Evolutionary conservation across 345 rosid genomes (phyloP).

Genomic region (Arabis alpina): DNA sequence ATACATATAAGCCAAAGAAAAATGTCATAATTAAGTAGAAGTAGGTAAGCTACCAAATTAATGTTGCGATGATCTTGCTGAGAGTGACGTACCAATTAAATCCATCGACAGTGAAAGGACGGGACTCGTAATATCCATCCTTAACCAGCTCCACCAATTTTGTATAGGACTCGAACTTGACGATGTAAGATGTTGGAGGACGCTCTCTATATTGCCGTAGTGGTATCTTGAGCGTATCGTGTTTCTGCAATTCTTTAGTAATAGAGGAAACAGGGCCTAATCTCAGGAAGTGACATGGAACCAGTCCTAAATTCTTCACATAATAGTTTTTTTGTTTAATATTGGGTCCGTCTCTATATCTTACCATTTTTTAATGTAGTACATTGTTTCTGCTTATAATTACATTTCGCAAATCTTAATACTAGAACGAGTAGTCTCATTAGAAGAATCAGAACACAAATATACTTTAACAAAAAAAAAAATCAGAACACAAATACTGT

Average conservation of each 20-base stretch:
- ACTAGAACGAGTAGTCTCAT: too few species aligned
- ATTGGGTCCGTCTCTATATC: too few species aligned
- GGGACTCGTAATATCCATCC: conserved; percentile 20
- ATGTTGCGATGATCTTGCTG: background rate
- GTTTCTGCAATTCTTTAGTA: background rate
- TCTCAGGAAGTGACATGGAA: too few species aligned
- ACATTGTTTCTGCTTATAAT: too few species aligned
- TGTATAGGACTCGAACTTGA: conserved; percentile 24
- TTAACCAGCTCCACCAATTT: background rate
- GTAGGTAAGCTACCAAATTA: background rate
- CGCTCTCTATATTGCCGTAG: background rate
- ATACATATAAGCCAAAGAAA: background rate
- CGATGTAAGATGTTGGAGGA: conserved; percentile 20
- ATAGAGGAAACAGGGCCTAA: background rate
- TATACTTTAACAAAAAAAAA: too few species aligned
- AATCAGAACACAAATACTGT: too few species aligned
- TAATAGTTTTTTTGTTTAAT: too few species aligned
- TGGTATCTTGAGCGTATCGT: background rate
- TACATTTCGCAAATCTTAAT: too few species aligned
- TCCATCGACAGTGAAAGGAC: conserved; percentile 23
- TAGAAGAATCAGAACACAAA: too few species aligned
- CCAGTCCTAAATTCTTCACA: too few species aligned
- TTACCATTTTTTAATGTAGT: too few species aligned
- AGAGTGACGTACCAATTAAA: conserved; percentile 18
- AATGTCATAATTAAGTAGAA: background rate